phyloP scores from a whole-genome alignment of 495 filamentous ascomycete species.

The Margaritispora aquatica region DNA sequence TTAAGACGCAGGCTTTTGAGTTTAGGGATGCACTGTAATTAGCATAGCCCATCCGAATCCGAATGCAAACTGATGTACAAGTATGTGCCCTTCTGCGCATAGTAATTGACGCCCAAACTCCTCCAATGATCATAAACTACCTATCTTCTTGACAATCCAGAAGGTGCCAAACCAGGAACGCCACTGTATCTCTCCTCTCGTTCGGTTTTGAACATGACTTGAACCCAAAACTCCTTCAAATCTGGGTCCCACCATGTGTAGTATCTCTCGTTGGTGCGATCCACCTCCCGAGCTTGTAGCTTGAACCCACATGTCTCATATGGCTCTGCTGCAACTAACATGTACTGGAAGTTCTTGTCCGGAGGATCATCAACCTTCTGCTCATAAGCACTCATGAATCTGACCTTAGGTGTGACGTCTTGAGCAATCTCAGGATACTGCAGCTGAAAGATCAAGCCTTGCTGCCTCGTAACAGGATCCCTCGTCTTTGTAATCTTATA shows the following conservation, averaged over 20 bases:
- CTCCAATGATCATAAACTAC: background rate
- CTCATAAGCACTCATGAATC: constrained; percentile 96
- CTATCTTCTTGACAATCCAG: constrained; percentile 16
- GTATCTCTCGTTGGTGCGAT: constrained; percentile 77
- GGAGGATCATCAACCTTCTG: constrained; percentile 95
- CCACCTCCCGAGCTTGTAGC: constrained; percentile 89
- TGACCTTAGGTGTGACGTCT: constrained; percentile 70
- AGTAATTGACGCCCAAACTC: constrained; percentile 4
- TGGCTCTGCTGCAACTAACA: constrained; percentile 92
- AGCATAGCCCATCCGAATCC: background rate
- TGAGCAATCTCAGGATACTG: constrained; percentile 88
- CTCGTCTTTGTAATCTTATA: constrained; percentile 97
- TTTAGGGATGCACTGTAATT: background rate
- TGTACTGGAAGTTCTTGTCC: constrained; percentile 89
- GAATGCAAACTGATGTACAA: background rate
- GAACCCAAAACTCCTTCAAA: constrained; percentile 97
- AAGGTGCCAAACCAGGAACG: constrained; percentile 80
- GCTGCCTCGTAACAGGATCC: constrained; percentile 84
- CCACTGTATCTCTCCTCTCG: constrained; percentile 92
- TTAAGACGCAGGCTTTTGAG: constrained; percentile 13
- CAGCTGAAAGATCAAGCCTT: constrained; percentile 88
- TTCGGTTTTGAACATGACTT: constrained; percentile 98
- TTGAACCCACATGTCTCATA: constrained; percentile 98
- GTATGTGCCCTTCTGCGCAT: background rate
- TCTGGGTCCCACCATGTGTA: constrained; percentile 97